Percentiles rank a stretch among this genome's conserved stretches.
Evolutionary conservation across 192 early-diverging fungal genomes (phyloP).

Genomic region (Dispira simplex): DNA sequence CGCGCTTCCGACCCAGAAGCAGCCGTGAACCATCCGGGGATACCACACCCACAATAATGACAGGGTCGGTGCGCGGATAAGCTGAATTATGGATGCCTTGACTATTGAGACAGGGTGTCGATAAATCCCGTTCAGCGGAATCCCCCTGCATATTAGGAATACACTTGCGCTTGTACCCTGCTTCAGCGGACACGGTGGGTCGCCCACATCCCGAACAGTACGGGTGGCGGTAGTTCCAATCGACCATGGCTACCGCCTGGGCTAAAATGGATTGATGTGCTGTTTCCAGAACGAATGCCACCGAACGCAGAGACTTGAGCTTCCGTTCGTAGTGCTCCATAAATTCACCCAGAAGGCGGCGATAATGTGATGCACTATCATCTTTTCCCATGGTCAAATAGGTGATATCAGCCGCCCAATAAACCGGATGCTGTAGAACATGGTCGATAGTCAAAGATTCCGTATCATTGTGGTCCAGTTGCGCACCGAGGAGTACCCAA

Average conservation of each 20-base stretch:
- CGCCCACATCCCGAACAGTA: slow-evolving; percentile 7
- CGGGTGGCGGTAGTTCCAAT: slow-evolving; percentile 9
- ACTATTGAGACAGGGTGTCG: slow-evolving; percentile 1
- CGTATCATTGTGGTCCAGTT: background rate
- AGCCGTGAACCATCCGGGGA: slow-evolving; percentile 5
- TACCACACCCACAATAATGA: slow-evolving; percentile 11
- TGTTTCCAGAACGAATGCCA: background rate
- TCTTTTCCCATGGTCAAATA: background rate
- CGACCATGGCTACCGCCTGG: background rate
- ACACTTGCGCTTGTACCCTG: slow-evolving; percentile 8
- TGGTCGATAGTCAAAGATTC: background rate
- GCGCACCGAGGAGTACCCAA: background rate
- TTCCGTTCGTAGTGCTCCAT: background rate
- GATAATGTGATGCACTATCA: background rate
- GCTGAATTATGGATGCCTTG: slow-evolving; percentile 9
- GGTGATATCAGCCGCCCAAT: background rate
- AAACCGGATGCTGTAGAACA: background rate
- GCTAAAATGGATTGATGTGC: background rate
- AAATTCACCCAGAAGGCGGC: background rate
- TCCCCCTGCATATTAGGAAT: too few species aligned
- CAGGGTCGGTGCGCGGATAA: slow-evolving; percentile 13
- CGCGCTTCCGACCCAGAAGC: slow-evolving; percentile 11
- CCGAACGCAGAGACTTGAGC: background rate
- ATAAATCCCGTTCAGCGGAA: too few species aligned
- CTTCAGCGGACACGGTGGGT: slow-evolving; percentile 1